A percentile compares a stretch with the other conserved stretches of the same genome.
phyloP scores from a whole-genome alignment of 202 grass and related monocot species.

The Zizania palustris region DNA sequence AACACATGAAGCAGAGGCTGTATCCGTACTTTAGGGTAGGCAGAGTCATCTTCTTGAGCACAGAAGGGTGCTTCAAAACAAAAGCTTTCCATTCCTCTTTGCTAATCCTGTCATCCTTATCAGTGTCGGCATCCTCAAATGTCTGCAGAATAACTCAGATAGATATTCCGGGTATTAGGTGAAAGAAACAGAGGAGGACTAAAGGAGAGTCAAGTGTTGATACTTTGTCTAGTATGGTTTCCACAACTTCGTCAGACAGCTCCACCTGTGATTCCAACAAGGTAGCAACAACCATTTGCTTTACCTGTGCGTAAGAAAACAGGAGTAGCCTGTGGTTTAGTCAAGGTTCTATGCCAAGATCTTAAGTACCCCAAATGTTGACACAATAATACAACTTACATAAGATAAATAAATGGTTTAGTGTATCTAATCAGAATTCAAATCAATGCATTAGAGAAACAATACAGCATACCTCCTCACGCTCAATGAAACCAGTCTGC shows the following conservation, averaged over 20 bases:
- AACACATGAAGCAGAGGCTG: not conserved
- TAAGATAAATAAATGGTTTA: not conserved
- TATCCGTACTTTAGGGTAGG: slow-evolving; percentile 50
- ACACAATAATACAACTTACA: slow-evolving; percentile 1
- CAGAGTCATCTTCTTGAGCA: slow-evolving; percentile 67
- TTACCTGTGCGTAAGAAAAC: slow-evolving; percentile 42
- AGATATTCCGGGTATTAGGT: not conserved
- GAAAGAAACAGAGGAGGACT: slow-evolving; percentile 1
- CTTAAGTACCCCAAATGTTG: not conserved
- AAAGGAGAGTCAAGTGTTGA: not conserved
- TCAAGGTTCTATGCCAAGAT: not conserved
- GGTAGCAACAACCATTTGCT: slow-evolving; percentile 65
- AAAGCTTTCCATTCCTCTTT: slow-evolving; percentile 56
- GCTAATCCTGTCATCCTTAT: slow-evolving; percentile 56
- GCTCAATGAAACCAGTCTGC: slow-evolving; percentile 69
- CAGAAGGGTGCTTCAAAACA: slow-evolving; percentile 57
- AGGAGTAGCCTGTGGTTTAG: not conserved
- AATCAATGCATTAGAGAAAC: not conserved
- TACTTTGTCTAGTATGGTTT: slow-evolving; percentile 66
- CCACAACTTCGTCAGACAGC: slow-evolving; percentile 50
- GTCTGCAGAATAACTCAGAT: slow-evolving; percentile 44
- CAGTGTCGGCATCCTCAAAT: slow-evolving; percentile 60
- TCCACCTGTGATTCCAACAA: slow-evolving; percentile 51
- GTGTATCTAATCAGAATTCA: not conserved
- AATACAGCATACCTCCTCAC: slow-evolving; percentile 59